These are phyloP conservation scores for Cordyceps cateniannulata DNA, from an alignment of 2,329 filamentous ascomycete genomes.

Conservation along the genomic window DNA sequence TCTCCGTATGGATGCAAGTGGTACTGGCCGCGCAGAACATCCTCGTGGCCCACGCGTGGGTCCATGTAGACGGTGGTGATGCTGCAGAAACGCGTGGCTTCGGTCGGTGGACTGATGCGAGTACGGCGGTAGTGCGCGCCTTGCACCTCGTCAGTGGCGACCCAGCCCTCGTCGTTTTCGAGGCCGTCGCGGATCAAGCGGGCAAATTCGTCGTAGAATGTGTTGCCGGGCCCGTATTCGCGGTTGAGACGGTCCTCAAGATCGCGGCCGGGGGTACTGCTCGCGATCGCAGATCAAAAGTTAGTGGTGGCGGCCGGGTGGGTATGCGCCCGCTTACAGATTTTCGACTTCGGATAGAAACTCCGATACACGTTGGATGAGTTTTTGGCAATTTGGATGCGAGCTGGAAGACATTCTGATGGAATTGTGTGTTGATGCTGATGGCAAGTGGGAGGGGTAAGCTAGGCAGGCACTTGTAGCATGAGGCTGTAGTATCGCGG, in stretches of 20 bases:
- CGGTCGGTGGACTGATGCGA: conserved; percentile 38
- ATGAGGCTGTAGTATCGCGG: not conserved
- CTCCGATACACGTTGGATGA: not conserved
- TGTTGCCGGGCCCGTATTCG: conserved; percentile 36
- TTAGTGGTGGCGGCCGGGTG: not conserved
- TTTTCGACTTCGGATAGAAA: conserved; percentile 7
- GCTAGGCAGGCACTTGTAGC: not conserved
- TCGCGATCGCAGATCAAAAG: not conserved
- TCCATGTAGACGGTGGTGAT: conserved; percentile 54
- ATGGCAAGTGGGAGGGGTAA: conserved; percentile 6
- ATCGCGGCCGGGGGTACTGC: conserved; percentile 38
- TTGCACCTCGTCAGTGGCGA: conserved; percentile 34
- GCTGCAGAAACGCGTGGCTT: conserved; percentile 43
- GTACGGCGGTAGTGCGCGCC: conserved; percentile 41
- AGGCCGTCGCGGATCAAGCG: conserved; percentile 32
- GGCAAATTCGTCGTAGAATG: conserved; percentile 37
- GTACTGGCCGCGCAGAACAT: conserved; percentile 46
- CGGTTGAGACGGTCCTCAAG: conserved; percentile 37
- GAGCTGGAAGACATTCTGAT: not conserved
- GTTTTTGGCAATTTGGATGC: conserved; percentile 7
- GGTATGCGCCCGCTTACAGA: not conserved
- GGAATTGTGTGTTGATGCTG: not conserved
- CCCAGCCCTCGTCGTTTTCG: conserved; percentile 34
- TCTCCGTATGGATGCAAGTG: conserved; percentile 48
- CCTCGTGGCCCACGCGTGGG: conserved; percentile 24